Evolutionary conservation across 78 protist genomes (phyloP).

Genomic region (Dictyostelium purpureum): DNA sequence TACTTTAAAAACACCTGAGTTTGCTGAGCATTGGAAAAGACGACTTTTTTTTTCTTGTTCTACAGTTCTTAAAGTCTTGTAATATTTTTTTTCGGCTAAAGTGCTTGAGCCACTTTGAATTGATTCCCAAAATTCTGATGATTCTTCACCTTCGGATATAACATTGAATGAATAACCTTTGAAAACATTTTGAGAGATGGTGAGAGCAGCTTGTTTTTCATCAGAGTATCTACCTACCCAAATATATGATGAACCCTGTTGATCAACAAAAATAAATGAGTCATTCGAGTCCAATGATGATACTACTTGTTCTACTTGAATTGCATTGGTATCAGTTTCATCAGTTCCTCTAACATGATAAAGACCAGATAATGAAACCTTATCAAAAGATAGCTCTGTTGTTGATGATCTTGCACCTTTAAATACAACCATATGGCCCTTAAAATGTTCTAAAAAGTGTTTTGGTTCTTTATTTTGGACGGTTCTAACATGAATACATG

Average conservation of each 20-base stretch:
- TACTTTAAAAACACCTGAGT: constrained; percentile 37
- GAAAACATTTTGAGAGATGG: constrained; percentile 10
- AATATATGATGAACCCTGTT: background rate
- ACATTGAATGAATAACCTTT: background rate
- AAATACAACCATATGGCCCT: constrained; percentile 18
- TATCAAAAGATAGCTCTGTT: background rate
- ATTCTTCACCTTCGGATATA: background rate
- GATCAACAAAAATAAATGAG: background rate
- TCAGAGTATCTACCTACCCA: constrained; percentile 46
- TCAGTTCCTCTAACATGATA: constrained; percentile 40
- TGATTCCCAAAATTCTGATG: background rate
- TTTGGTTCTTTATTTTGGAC: constrained; percentile 45
- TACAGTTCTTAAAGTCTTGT: background rate
- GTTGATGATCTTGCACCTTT: constrained; percentile 14
- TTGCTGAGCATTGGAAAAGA: constrained; percentile 40
- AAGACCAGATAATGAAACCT: background rate
- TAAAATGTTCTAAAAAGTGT: constrained; percentile 28
- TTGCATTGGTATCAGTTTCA: constrained; percentile 7
- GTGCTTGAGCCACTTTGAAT: background rate
- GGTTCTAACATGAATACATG: constrained; percentile 31
- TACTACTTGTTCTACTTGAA: constrained; percentile 29
- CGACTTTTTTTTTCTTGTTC: constrained; percentile 38
- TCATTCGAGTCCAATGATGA: constrained; percentile 40
- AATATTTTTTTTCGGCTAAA: background rate
- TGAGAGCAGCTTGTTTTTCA: constrained; percentile 11